Percentiles rank a stretch among this genome's conserved stretches.
Conservation (phyloP, 345 rosid genomes). For the Citrus inodora region DNA sequence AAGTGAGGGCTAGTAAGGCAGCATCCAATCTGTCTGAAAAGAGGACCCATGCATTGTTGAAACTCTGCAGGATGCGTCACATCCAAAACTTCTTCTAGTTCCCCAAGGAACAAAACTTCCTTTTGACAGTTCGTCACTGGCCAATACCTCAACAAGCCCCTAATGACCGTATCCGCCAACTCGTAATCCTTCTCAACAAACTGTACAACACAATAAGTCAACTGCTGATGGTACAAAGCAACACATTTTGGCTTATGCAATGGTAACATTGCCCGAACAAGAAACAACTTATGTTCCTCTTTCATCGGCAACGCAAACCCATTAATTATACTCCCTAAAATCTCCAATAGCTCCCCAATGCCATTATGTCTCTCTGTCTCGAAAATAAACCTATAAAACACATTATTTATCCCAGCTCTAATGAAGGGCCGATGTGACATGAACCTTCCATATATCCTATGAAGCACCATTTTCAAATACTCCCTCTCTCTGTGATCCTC, state of each 20-base stretch:
- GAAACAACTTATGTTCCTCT: constrained; percentile 45
- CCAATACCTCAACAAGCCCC: constrained; percentile 50
- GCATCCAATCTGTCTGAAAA: constrained; percentile 43
- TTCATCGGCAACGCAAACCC: constrained; percentile 47
- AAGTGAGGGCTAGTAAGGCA: constrained; percentile 47
- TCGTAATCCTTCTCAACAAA: constrained; percentile 48
- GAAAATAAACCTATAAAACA: constrained; percentile 36
- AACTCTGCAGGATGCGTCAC: constrained; percentile 34
- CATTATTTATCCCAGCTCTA: constrained; percentile 43
- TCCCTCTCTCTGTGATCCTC: constrained; percentile 72
- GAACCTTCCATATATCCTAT: constrained; percentile 60
- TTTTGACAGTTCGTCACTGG: constrained; percentile 44
- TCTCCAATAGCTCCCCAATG: constrained; percentile 45
- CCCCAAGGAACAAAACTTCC: constrained; percentile 47
- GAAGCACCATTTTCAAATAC: constrained; percentile 57
- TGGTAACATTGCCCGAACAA: constrained; percentile 43
- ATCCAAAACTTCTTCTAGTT: constrained; percentile 45
- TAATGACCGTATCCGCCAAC: constrained; percentile 40
- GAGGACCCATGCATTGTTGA: constrained; percentile 36
- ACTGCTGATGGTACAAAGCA: constrained; percentile 36
- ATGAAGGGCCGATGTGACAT: constrained; percentile 60
- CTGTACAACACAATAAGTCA: constrained; percentile 40
- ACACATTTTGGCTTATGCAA: constrained; percentile 42
- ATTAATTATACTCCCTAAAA: constrained; percentile 42
- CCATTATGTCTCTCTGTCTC: constrained; percentile 47